Conservation (phyloP, 345 rosid species). For the Rhodomyrtus tomentosa region DNA sequence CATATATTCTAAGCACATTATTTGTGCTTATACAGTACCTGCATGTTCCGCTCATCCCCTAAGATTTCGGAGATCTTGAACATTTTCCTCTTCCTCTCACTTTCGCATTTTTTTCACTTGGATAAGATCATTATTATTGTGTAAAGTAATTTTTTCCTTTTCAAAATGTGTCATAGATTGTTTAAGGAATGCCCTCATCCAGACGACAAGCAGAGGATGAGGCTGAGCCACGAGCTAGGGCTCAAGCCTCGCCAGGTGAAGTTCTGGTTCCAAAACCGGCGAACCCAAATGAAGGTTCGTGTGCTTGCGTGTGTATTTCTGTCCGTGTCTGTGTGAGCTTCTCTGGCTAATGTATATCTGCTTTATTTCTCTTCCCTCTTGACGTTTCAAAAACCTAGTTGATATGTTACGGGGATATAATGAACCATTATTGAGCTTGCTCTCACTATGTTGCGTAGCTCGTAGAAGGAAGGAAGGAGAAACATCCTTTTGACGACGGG, state of each 20-base stretch:
- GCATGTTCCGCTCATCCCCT: not conserved
- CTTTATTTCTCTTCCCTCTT: not conserved
- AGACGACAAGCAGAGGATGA: slow-evolving; percentile 84
- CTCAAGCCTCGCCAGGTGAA: slow-evolving; percentile 94
- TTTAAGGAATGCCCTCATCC: slow-evolving; percentile 96
- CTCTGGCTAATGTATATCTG: not conserved
- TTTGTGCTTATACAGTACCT: not conserved
- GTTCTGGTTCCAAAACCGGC: slow-evolving; percentile 98
- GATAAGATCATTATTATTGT: not conserved
- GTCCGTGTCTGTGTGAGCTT: not conserved
- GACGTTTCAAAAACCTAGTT: not conserved
- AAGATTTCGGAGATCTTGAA: not conserved
- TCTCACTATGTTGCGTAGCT: not conserved
- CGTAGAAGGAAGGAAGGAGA: not conserved
- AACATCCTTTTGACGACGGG: not conserved
- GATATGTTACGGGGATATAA: not conserved
- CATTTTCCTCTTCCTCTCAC: not conserved
- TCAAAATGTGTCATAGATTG: slow-evolving; percentile 31
- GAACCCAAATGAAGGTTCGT: slow-evolving; percentile 91
- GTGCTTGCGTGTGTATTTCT: not conserved
- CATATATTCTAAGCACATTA: not conserved
- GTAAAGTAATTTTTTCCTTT: not conserved
- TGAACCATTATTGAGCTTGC: not conserved
- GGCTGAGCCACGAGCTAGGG: slow-evolving; percentile 83
- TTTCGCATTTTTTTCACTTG: not conserved